Evolutionary conservation across 768 basidiomycete genomes (phyloP), one percentile per base, ranked within the genome.

Genomic region (Trametes elegans): DNA sequence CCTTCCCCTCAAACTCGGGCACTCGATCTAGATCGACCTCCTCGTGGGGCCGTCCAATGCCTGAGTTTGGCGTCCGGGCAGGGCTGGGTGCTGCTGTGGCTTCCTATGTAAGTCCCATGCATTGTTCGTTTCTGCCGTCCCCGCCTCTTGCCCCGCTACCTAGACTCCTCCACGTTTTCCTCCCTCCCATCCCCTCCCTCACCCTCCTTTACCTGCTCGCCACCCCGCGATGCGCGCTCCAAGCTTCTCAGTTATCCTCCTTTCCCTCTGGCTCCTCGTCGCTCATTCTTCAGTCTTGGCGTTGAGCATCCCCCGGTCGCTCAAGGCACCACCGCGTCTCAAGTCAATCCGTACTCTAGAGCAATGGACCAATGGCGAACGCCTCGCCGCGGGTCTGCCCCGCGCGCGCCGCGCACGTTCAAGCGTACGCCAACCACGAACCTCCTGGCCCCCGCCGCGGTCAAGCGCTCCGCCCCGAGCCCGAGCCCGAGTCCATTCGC

Each of bases 331-430:
- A 11, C 29, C 49, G 35, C 49, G 43, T 36, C 28, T 50, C 8
- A 32, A 42, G 49, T 50, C 49, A 10, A 16, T 39, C 24, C 40
- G 44, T 11, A 19, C 39, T 18, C 7, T 39, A 5, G 34, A 32
- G 14, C 21, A 52, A 3, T 55, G 54, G 50, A 57, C 60, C 11
- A 61, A 61, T 24, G 60, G 51, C 7, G 47, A 61, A 36, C 50
- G 60, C 23, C 53, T 61, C 52, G 55, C 60, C 7, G 55, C 41
- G 1, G 55, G 55, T 16, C 60, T 61, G 21, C 60, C 60, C 60
- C 60, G 18, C 55, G 42, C 16, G 51, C 55, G 3, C 60, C 60
- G 29, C 52, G 51, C 47, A 36, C 28, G 14, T 35, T 36, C 34
- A 52, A 48, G 23, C 52, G 55, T 34, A 50, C 44, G 40, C 52